phyloP scores from a whole-genome alignment of 495 filamentous ascomycete species.

The Daldinia vernicosa region DNA sequence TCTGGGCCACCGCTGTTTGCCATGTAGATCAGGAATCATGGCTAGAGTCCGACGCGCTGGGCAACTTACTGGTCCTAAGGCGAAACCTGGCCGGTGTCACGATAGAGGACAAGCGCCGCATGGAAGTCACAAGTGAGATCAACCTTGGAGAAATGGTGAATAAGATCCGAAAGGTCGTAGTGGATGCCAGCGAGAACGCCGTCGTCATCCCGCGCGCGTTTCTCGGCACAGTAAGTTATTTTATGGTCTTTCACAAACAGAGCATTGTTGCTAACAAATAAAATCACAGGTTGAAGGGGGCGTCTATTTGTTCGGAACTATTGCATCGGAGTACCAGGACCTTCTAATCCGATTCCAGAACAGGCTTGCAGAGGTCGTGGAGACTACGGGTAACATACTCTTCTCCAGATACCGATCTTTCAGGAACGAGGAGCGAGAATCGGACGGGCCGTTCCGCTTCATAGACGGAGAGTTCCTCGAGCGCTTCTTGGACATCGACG shows the following conservation, averaged over 20 bases:
- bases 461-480: constrained; percentile 94
- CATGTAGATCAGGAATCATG: constrained; percentile 75
- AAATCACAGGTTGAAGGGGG: constrained; percentile 79
- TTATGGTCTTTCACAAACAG: background rate
- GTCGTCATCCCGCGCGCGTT: constrained; percentile 85
- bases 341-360: constrained; percentile 85
- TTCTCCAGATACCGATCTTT: constrained; percentile 85
- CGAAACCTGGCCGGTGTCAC: constrained; percentile 77
- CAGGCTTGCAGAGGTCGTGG: constrained; percentile 67
- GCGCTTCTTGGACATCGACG: constrained; percentile 75
- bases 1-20: constrained; percentile 82
- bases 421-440: constrained; percentile 71
- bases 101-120: constrained; percentile 72
- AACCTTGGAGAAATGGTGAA: constrained; percentile 93
- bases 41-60: constrained; percentile 83
- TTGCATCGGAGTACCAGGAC: constrained; percentile 73
- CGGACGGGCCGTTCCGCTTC: constrained; percentile 83
- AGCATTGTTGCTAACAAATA: constrained; percentile 38
- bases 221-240: constrained; percentile 78
- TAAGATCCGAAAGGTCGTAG: constrained; percentile 67
- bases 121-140: constrained; percentile 81
- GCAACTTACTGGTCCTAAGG: constrained; percentile 82
- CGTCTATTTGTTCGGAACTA: constrained; percentile 86
- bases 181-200: constrained; percentile 66
- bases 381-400: constrained; percentile 72